phyloP scores from a whole-genome alignment of 805 yeast species.

The Monosporozyma siamensis region DNA sequence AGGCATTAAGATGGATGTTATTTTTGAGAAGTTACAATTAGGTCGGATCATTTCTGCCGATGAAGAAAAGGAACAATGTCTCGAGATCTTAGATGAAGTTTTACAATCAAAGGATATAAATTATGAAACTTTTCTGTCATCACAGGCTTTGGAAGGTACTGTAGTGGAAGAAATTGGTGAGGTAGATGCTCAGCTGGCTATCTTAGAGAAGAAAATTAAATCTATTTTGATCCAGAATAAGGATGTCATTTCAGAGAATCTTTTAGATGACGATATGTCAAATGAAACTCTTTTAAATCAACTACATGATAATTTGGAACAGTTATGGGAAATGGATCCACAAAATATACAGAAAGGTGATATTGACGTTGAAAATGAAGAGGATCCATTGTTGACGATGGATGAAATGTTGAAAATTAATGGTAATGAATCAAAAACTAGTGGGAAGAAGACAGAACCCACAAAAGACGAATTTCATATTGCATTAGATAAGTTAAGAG shows the following conservation, averaged over 20 bases:
- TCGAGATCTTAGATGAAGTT: slow-evolving; percentile 30
- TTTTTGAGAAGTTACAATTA: slow-evolving; percentile 1
- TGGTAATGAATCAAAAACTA: not conserved
- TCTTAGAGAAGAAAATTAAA: slow-evolving; percentile 38
- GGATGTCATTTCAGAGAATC: slow-evolving; percentile 35
- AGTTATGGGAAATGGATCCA: slow-evolving; percentile 26
- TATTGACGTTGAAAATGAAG: slow-evolving; percentile 1
- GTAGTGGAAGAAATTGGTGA: slow-evolving; percentile 65
- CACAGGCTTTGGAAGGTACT: slow-evolving; percentile 30
- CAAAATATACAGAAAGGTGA: slow-evolving; percentile 8
- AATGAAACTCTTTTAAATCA: slow-evolving; percentile 9
- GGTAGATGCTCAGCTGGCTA: slow-evolving; percentile 46
- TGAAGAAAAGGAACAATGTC: slow-evolving; percentile 1
- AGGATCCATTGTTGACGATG: slow-evolving; percentile 2
- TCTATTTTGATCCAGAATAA: slow-evolving; percentile 31
- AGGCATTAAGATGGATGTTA: not conserved
- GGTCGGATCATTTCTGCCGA: not conserved
- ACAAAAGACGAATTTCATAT: slow-evolving; percentile 26
- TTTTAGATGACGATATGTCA: slow-evolving; percentile 27
- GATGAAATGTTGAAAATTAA: slow-evolving; percentile 9
- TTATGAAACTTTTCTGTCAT: slow-evolving; percentile 36
- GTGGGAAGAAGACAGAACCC: not conserved
- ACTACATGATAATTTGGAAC: slow-evolving; percentile 18
- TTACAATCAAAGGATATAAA: slow-evolving; percentile 42
- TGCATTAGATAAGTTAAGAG: slow-evolving; percentile 18